phyloP scores from a whole-genome alignment of 371 early-diverging fungal species.

The Rhizopus sp. region DNA sequence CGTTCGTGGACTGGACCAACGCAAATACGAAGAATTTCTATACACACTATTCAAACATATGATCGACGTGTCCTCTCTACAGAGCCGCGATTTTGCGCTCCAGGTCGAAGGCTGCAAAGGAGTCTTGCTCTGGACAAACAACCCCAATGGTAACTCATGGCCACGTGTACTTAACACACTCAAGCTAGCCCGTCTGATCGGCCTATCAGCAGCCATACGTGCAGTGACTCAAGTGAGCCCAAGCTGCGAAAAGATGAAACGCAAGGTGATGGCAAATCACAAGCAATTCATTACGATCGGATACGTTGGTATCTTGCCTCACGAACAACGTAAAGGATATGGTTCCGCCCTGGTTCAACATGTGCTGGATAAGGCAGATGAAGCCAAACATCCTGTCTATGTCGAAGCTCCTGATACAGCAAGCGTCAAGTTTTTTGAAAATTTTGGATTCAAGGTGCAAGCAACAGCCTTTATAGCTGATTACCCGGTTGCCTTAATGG shows the following conservation, averaged over 20 bases:
- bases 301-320: conserved; percentile 45
- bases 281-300: conserved; percentile 36
- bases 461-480: conserved; percentile 30
- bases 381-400: conserved; percentile 86
- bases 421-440: conserved; percentile 69
- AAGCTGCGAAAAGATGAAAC: conserved; percentile 36
- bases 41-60: conserved; percentile 41
- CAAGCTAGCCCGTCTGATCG: conserved; percentile 38
- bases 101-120: conserved; percentile 54
- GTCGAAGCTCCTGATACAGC: conserved; percentile 82
- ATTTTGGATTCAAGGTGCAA: conserved; percentile 36
- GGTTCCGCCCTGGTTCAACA: conserved; percentile 38
- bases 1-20: conserved; percentile 20
- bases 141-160: conserved; percentile 26
- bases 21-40: conserved; percentile 30
- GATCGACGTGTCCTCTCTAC: conserved; percentile 30
- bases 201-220: conserved; percentile 36
- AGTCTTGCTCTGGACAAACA: conserved; percentile 44
- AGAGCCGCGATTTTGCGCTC: conserved; percentile 45
- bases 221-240: conserved; percentile 34
- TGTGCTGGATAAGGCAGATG: conserved; percentile 59
- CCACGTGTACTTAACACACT: conserved; percentile 31
- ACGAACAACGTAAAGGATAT: conserved; percentile 49
- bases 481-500: conserved; percentile 37
- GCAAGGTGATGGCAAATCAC: conserved; percentile 32